Base-by-base conservation (phyloP, 345 rosid genomes). In the Populus alba region DNA sequence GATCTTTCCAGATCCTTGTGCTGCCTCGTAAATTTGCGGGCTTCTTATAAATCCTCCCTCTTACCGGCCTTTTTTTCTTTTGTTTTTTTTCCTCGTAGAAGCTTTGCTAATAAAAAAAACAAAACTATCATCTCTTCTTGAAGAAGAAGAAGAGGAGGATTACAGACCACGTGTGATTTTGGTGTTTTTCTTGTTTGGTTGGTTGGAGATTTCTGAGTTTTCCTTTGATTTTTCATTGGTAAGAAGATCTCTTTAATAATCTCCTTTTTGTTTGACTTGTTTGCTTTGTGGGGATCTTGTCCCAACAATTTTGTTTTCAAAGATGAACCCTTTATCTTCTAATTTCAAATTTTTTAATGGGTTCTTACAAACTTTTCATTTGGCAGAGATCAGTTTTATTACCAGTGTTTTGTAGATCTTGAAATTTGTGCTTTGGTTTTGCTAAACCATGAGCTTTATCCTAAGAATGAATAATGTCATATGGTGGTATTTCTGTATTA, bases 1-100 rank as follows among this genome's bases (percentile, higher is more conserved):
- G 45, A 77, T 77, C 47, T 7, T 78, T 78, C 76, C 69, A 78
- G 84, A 84, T 78, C 81, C 65, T 75, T 81, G 76, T 72, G 37
- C 4, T 7, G 6, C 33, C 59, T 53, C 23, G 45, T 75, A 49
- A 68, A 62, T 65, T 37, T 68, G 59, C 45, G 57, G 38, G 37
- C 73, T 45, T 70, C 20, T 7, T 53, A 53, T 53, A 53, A 18
- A 53, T 53, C n/a, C 59, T 7, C 59, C 59, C 59, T 20, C 59
- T 7, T 20, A 53, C 59, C 59, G 7, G 7, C 5, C 22, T 7
- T 45, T 70, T 12, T 31, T 20, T 47, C 23, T 31, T 37, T n/a
- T 53, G 22, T 35, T 39, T 62, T 31, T 57, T 71, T 62, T 27
- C 37, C 33, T 31, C 68, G 39, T 7, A 38, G 23, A n/a, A 4